Evolutionary conservation across 2,329 filamentous ascomycete species (phyloP).

Genomic region (Venturia carpophila): DNA sequence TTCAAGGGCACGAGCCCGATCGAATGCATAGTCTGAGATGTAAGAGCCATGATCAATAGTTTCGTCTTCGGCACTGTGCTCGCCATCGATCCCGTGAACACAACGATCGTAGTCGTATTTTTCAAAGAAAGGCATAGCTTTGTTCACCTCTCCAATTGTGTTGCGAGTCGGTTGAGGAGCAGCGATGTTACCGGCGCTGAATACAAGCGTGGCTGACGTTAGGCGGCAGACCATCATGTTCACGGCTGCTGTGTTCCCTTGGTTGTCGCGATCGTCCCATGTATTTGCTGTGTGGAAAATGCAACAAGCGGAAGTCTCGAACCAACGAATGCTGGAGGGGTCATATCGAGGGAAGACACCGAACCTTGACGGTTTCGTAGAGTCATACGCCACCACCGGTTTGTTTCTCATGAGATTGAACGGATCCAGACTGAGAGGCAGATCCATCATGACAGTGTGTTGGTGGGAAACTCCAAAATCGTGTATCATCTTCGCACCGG

Average conservation of each 20-base stretch:
- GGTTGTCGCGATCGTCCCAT: slow-evolving; percentile 48
- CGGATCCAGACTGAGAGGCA: slow-evolving; percentile 59
- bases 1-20: slow-evolving; percentile 23
- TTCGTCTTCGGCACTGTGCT: slow-evolving; percentile 17
- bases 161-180: slow-evolving; percentile 40
- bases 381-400: slow-evolving; percentile 54
- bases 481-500: slow-evolving; percentile 65
- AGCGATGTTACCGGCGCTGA: slow-evolving; percentile 54
- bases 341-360: slow-evolving; percentile 58
- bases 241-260: slow-evolving; percentile 38
- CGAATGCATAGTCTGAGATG: slow-evolving; percentile 22
- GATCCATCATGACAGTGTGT: slow-evolving; percentile 61
- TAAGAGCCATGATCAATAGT: slow-evolving; percentile 25
- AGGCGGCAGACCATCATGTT: slow-evolving; percentile 60
- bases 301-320: slow-evolving; percentile 58
- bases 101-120: slow-evolving; percentile 33
- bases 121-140: slow-evolving; percentile 40
- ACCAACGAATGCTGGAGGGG: slow-evolving; percentile 55
- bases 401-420: slow-evolving; percentile 50
- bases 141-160: slow-evolving; percentile 23
- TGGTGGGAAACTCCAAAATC: slow-evolving; percentile 60
- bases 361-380: slow-evolving; percentile 51
- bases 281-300: slow-evolving; percentile 67
- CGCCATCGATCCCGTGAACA: neutral
- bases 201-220: slow-evolving; percentile 58